phyloP scores from a whole-genome alignment of 208 protist species.

The Leishmania gerbilli region DNA sequence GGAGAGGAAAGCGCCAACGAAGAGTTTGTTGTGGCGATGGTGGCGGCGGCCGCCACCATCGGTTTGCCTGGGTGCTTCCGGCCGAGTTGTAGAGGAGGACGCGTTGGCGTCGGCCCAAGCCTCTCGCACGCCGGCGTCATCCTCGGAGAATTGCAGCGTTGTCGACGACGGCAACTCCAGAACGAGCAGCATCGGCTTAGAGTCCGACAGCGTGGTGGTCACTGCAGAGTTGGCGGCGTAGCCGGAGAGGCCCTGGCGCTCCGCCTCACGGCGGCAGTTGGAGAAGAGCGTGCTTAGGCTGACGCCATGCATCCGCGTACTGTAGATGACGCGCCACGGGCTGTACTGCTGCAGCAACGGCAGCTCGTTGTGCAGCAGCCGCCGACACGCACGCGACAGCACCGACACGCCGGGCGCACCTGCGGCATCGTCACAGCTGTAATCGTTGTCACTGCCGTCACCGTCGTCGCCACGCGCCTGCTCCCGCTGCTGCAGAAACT shows the following conservation, averaged over 20 bases:
- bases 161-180: conserved; percentile 52
- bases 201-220: not conserved
- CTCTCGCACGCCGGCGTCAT: conserved; percentile 39
- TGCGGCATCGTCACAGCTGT: not conserved
- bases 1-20: conserved; percentile 72
- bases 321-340: conserved; percentile 78
- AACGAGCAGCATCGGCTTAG: conserved; percentile 63
- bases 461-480: not conserved
- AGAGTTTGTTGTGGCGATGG: conserved; percentile 24
- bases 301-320: conserved; percentile 63
- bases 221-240: not conserved
- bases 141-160: conserved; percentile 37
- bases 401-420: conserved; percentile 35
- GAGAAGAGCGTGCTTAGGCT: conserved; percentile 54
- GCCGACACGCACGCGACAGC: conserved; percentile 45
- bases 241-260: conserved; percentile 11
- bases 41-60: too few species aligned
- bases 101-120: conserved; percentile 8
- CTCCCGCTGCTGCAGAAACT: conserved; percentile 31
- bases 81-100: not conserved
- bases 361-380: conserved; percentile 60
- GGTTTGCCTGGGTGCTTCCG: too few species aligned
- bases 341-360: conserved; percentile 63
- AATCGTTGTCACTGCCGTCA: not conserved
- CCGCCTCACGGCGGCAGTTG: conserved; percentile 51